Conservation (phyloP, 306 rosid genomes). For the Arachis hypogaea region DNA sequence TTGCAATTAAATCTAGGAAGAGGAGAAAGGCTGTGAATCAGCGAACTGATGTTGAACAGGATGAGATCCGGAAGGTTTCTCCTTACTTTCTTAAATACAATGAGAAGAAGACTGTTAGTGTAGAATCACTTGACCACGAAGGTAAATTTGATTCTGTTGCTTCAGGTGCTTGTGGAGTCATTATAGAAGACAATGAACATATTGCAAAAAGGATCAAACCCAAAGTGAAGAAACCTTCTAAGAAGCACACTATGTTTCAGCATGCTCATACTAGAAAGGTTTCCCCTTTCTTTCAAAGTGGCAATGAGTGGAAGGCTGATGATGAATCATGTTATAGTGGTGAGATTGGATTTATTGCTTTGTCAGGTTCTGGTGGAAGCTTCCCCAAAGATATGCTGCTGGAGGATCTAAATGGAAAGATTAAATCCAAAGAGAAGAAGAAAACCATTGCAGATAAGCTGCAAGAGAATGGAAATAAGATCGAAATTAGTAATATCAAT, state of each 20-base stretch:
- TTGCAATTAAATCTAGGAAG: not conserved
- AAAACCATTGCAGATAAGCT: not conserved
- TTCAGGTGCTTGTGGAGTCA: not conserved
- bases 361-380: not conserved
- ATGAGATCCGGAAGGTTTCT: conserved; percentile 22
- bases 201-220: not conserved
- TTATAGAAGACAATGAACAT: not conserved
- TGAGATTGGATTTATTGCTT: not conserved
- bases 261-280: not conserved
- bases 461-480: conserved; percentile 15
- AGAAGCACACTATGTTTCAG: too few relatives aligned
- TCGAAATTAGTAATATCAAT: not conserved
- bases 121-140: not conserved
- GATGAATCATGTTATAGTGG: not conserved
- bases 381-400: not conserved
- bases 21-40: not conserved
- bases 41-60: not conserved
- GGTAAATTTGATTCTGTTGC: not conserved
- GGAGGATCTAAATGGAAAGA: not conserved
- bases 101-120: conserved; percentile 1
- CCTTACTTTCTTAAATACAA: conserved; percentile 17
- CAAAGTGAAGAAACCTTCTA: conserved; percentile 5
- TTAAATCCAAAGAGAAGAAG: not conserved
- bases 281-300: conserved; percentile 10
- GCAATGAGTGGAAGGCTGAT: not conserved